A percentile compares a stretch with the other conserved stretches of the same genome.
Conservation (phyloP, 768 basidiomycete species). For the Leccinum aurantiacum region DNA sequence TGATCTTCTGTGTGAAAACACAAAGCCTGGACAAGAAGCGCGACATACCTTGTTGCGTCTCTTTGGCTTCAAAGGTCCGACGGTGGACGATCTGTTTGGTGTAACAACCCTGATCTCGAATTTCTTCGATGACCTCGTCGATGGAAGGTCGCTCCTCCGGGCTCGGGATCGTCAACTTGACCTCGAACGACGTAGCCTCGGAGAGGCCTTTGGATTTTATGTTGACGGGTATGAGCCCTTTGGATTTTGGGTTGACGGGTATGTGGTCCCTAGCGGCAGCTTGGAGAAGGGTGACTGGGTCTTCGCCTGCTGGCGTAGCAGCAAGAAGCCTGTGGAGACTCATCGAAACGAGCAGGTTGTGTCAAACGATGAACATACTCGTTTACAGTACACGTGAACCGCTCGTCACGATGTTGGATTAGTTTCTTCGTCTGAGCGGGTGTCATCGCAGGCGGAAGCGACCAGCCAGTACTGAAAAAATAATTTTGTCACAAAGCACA, state of each 20-base stretch:
- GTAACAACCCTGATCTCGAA: slow-evolving; percentile 64
- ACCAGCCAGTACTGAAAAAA: slow-evolving; percentile 19
- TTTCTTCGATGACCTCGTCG: slow-evolving; percentile 53
- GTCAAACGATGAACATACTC: slow-evolving; percentile 47
- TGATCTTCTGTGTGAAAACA: no score
- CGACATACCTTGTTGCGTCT: slow-evolving; percentile 48
- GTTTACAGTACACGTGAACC: slow-evolving; percentile 63
- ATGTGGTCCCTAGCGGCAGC: slow-evolving; percentile 69
- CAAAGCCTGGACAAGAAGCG: neutral
- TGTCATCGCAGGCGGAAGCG: slow-evolving; percentile 41
- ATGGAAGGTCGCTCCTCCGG: slow-evolving; percentile 58
- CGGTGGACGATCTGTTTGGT: slow-evolving; percentile 63
- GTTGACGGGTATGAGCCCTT: neutral
- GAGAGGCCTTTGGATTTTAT: neutral
- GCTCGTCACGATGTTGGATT: slow-evolving; percentile 65
- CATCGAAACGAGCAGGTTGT: neutral
- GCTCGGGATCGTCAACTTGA: slow-evolving; percentile 34
- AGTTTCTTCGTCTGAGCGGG: slow-evolving; percentile 65
- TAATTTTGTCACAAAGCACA: neutral
- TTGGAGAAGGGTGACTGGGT: slow-evolving; percentile 62
- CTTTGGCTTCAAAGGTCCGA: slow-evolving; percentile 52
- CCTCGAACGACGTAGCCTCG: slow-evolving; percentile 1
- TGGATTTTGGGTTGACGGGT: slow-evolving; percentile 56
- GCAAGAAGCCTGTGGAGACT: slow-evolving; percentile 49
- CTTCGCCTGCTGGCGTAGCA: slow-evolving; percentile 51